Base-by-base conservation (phyloP, 2,329 filamentous ascomycete species). In the Curvularia sp. region DNA sequence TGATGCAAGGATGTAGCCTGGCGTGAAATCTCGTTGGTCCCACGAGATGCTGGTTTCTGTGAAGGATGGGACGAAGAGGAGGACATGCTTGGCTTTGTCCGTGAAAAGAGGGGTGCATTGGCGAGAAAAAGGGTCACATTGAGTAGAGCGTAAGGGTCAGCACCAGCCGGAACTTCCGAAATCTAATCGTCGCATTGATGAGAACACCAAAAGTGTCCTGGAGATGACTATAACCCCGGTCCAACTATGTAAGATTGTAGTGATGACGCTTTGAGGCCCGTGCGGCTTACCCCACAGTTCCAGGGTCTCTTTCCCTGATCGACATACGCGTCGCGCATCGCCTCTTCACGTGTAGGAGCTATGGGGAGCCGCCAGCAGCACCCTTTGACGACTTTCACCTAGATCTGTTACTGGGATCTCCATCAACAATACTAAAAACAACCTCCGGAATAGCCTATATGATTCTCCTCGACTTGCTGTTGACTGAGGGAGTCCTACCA, bases 1-100 rank as follows among this genome's bases (percentile, higher is more conserved):
- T 61, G 65, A 38, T 60, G 60, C n/a, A 64, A 68, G 2, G 70
- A 71, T 6, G 71, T 72, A 39, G 66, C 54, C 31, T 62, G 61
- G 3, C 60, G 60, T 6, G 65, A 68, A 8, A 60, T 64, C 28
- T 67, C 66, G 28, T 66, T 60, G 15, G 65, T 70, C 57, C 67
- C 72, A 39, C 57, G 63, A 43, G 63, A 69, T 5, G 60, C 42
- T 52, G 60, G 57, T 50, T 60, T 56, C 44, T 54, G 58, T 48
- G 55, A 60, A 53, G 53, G 69, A 52, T 43, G 61, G 52, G 63
- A 48, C 26, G 64, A 54, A 38, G 53, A 61, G 2, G 59, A 38
- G 3, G 59, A 33, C 66, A 65, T 67, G 43, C 48, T 48, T 61
- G 56, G 61, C 18, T 54, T 49, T n/a, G 47, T 47, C 28, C 33